Evolutionary conservation across 1,139 yeast genomes (phyloP).

Genomic region (Scheffersomyces illinoinensis): DNA sequence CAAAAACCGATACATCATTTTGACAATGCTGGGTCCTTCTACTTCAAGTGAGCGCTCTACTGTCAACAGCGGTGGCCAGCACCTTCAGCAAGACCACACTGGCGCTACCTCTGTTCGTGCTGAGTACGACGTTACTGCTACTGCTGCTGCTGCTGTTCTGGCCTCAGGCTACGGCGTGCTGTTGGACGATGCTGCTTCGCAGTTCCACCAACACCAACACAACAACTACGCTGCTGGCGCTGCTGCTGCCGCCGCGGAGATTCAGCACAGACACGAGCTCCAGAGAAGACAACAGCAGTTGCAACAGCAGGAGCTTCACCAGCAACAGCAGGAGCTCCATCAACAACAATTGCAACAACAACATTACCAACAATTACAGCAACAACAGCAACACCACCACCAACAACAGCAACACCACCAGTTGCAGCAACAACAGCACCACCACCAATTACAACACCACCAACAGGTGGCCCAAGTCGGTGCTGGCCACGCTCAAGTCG

Average conservation of each 20-base stretch:
- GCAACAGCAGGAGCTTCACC: constrained; percentile 15
- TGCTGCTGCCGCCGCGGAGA: constrained; percentile 26
- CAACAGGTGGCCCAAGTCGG: constrained; percentile 6
- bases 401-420: constrained; percentile 8
- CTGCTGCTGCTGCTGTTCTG: constrained; percentile 23
- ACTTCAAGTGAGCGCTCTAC: constrained; percentile 35
- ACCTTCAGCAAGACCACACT: constrained; percentile 12
- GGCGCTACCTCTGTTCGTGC: constrained; percentile 4
- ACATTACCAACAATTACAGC: constrained; percentile 3
- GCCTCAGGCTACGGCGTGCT: constrained; percentile 14
- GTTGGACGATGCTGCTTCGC: constrained; percentile 21
- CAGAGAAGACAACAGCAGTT: constrained; percentile 24
- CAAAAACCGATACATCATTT: not conserved
- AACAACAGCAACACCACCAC: constrained; percentile 12
- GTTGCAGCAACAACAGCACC: constrained; percentile 11
- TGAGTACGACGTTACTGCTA: constrained; percentile 17
- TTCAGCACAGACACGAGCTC: constrained; percentile 27
- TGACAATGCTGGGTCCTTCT: constrained; percentile 32
- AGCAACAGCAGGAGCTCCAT: constrained; percentile 15
- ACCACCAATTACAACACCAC: constrained; percentile 2
- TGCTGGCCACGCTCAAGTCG: constrained; percentile 8
- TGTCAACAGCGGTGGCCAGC: constrained; percentile 14
- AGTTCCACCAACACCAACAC: constrained; percentile 26
- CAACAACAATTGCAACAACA: constrained; percentile 4
- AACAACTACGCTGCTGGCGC: constrained; percentile 23